Evolutionary conservation across 495 filamentous ascomycete genomes (phyloP), one percentile per base, ranked within the genome.

Genomic region (Trichocladium antarcticum): DNA sequence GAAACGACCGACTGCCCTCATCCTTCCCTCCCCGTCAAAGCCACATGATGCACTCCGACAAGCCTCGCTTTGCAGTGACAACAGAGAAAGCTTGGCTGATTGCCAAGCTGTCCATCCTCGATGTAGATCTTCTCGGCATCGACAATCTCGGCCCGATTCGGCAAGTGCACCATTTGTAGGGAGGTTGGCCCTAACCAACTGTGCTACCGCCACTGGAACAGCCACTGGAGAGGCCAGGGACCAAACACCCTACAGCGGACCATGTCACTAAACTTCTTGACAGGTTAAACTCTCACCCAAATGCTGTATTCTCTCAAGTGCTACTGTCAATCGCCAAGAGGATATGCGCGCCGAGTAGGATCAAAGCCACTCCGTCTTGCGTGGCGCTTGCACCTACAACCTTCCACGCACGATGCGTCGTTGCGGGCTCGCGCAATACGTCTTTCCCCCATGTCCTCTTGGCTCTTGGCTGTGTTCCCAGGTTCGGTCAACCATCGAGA

Each of bases 91-190:
- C 45, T 54, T 54, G 50, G 50, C 49, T 39, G 16, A 16, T 19
- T 42, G 54, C 54, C 54, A 57, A 57, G 54, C 24, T 27, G 49
- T 17, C 24, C 43, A 53, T 57, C 49, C 54, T 50, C 44, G 44
- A 47, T 38, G 54, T 37, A 53, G 54, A 57, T 57, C 54, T n/a
- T 53, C 54, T 57, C 42, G 54, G 54, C 54, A 53, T 49, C 53
- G 36, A 19, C 12, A 19, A 45, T 42, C 29, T 6, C 44, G 50
- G 50, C 50, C 50, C 54, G 54, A 53, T 53, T 53, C 45, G 54
- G 46, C 37, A 49, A 43, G 42, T 48, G 32, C 37, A 36, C 31
- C 38, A 49, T 40, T 20, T n/a, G 27, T 43, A 27, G 4, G 8
- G 24, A n/a, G n/a, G n/a, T n/a, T n/a, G n/a, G 24, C 4, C 24